Evolutionary conservation across 768 basidiomycete genomes (phyloP), one percentile per base, ranked within the genome.

Genomic region (Tricholoma sp.): DNA sequence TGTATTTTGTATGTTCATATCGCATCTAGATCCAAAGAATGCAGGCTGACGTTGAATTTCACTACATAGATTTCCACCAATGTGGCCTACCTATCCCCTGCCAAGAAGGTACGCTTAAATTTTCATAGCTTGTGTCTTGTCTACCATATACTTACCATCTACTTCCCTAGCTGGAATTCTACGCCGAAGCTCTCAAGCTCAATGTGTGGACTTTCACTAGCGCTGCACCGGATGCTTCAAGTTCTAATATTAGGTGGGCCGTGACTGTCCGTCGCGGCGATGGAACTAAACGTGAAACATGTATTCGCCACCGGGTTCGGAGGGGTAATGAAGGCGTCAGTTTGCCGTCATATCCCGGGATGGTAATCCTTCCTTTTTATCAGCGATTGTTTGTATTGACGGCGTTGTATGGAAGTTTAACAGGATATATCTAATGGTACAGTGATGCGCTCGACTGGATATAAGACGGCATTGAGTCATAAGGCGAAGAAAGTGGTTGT

Each of bases 401-500:
- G 7, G 18, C 5, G 21, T 47, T 21, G 27, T 1, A 37, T 41
- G 31, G 11, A 3, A 21, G n/a, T 19, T 14, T 45, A 52, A 10
- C 57, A 83, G 79, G 79, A 83, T 24, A 73, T 71, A 6, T 89
- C 86, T 75, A 79, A 79, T 61, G 87, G 86, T 4, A 65, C 75
- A 45, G 59, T 75, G 1, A 45, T 80, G 1, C 88, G 88, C 64
- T 83, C 86, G 0, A 72, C 72, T 1, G 59, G 75, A 18, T 81
- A 82, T 66, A 79, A 74, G 19, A 71, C 72, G 5, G 82, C 82
- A 0, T 59, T 68, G 1, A 79, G 79, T 31, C 78, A 81, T 60
- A 57, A 70, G 5, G 85, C 84, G 6, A 87, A 88, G 73, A 86
- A 82, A 61, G 85, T 80, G 5, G 73, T 88, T 1, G 73, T 89